Evolutionary conservation across 306 rosid genomes (phyloP).

Genomic region (Ammopiptanthus mongolicus): DNA sequence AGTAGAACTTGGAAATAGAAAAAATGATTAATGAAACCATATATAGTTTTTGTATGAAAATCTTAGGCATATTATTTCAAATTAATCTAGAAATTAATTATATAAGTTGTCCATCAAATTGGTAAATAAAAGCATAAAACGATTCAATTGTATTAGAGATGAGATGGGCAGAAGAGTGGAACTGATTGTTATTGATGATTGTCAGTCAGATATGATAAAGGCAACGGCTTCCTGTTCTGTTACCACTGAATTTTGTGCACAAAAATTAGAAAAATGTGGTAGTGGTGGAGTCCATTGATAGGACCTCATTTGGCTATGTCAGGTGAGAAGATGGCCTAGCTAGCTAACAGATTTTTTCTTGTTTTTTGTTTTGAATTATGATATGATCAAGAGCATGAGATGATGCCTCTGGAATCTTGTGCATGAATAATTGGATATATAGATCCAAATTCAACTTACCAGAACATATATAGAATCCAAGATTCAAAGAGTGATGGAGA

Average conservation of each 20-base stretch:
- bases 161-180: neutral
- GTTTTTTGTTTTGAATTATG: neutral
- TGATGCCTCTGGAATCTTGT: slow-evolving; percentile 18
- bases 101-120: neutral
- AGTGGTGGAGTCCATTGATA: slow-evolving; percentile 20
- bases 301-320: neutral
- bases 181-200: neutral
- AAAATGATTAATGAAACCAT: neutral
- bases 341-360: neutral
- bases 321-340: neutral
- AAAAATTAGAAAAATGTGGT: neutral
- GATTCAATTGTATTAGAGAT: no score
- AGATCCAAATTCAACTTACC: neutral
- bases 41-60: neutral
- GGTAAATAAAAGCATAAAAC: neutral
- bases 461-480: slow-evolving; percentile 1
- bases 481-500: neutral
- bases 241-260: neutral
- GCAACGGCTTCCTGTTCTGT: neutral
- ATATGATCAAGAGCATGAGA: neutral
- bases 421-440: neutral
- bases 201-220: neutral
- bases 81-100: neutral
- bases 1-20: neutral
- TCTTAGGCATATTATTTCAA: neutral